phyloP scores from a whole-genome alignment of 345 rosid genomes.

The Dipteronia dyeriana region DNA sequence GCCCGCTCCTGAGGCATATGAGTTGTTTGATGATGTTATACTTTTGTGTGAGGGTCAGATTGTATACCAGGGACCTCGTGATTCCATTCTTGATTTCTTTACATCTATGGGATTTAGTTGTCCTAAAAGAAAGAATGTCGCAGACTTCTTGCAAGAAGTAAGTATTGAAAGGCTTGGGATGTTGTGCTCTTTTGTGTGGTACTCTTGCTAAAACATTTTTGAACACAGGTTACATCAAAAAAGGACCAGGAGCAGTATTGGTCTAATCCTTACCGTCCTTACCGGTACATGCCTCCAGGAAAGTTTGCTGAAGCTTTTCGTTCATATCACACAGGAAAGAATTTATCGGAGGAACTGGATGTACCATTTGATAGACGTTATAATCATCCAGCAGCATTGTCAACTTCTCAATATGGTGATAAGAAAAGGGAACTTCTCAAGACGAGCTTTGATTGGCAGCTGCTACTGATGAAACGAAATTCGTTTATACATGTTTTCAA shows the following conservation, averaged over 20 bases:
- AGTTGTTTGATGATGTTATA: conserved; percentile 87
- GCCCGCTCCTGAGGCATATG: conserved; percentile 94
- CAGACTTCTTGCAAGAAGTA: conserved; percentile 98
- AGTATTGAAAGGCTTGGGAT: conserved; percentile 27
- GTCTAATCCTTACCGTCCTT: conserved; percentile 75
- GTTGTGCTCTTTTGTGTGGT: not conserved
- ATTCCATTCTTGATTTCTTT: conserved; percentile 71
- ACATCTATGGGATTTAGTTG: conserved; percentile 77
- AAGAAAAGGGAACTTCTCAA: conserved; percentile 72
- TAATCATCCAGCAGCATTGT: conserved; percentile 92
- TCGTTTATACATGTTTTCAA: conserved; percentile 90
- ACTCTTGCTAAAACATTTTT: conserved; percentile 20
- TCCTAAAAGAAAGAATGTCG: conserved; percentile 94
- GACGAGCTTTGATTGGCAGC: conserved; percentile 80
- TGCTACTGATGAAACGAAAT: conserved; percentile 87
- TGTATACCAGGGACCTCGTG: conserved; percentile 91
- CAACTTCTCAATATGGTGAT: conserved; percentile 70
- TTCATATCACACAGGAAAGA: conserved; percentile 59
- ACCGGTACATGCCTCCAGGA: conserved; percentile 78
- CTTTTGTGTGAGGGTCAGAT: conserved; percentile 95
- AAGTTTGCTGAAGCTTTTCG: conserved; percentile 85
- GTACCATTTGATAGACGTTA: conserved; percentile 80
- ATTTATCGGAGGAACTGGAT: conserved; percentile 53
- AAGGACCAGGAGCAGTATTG: conserved; percentile 98
- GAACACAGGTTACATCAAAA: conserved; percentile 73